Evolutionary conservation across 1,284 basidiomycete species (phyloP), one percentile per base, ranked within the genome.

Genomic region (Pascua guehoae): DNA sequence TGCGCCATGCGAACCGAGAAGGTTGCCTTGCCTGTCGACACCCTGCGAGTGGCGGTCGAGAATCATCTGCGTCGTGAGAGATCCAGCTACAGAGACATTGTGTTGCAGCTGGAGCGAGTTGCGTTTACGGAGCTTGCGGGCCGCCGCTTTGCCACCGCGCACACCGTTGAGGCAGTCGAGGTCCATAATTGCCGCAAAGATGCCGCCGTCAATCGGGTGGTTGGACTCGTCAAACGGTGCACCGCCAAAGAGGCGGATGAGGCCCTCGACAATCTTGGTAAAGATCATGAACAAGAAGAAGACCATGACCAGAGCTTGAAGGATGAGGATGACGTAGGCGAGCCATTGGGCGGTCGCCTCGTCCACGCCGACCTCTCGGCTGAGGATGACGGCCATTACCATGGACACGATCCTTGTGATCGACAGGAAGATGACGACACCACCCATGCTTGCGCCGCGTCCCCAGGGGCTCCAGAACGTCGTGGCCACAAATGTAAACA

Each of bases 391-490:
- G 49, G 96, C 80, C 45, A 98, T 77, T 15, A 97, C 90, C 5
- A 90, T 88, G 32, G 92, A 85, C 16, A 92, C 86, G 68, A 97
- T 92, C 63, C 95, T 82, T 38, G 89, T 84, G 4, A 96, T 89
- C 59, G 89, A 92, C 63, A 94, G 87, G 67, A 96, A 79, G 79
- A 96, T 95, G 73, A 89, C 91, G 58, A 93, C 86, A 17, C 91
- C 83, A 14, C 92, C 94, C 94, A 97, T 97, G 64, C 91, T 89
- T 1, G 94, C 92, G 4, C 94, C 93, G 54, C 89, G 88, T 43
- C 90, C 92, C 94, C 94, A 98, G 15, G 94, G 93, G 57, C 94
- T 82, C 91, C 92, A 96, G 43, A 96, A 81, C 58, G 88, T 91
- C 43, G 92, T 95, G 38, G 89, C 83, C 53, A 95, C 79, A 7